Evolutionary conservation across 352 stramenopile species (phyloP), one percentile per base, ranked within the genome.

Genomic region (Chrysophaeum taylorii): DNA sequence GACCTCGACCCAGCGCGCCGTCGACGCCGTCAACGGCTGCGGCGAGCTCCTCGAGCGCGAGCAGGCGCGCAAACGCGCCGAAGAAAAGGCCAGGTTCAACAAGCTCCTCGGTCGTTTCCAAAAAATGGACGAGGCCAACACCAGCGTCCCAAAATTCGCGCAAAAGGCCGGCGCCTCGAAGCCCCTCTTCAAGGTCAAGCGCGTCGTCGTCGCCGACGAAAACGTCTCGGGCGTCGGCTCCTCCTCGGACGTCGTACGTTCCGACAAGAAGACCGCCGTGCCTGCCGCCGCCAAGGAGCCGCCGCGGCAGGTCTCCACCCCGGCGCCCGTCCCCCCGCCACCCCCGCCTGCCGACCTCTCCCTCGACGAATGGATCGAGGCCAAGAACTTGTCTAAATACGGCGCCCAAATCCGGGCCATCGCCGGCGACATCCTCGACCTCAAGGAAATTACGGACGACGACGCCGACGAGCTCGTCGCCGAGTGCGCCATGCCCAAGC

Each of bases 51-150:
- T 66, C 33, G 57, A 66, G 57, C 31, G n/a, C 12, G 14, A 23
- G 12, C 27, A 43, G 9, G 33, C 35, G 9, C 5, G 5, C 12
- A 66, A 66, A 36, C 15, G 31, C 14, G 35, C 57, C 2, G 31
- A 66, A 36, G 57, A 66, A 36, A 66, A 66, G 57, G 57, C 57
- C 12, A 31, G 57, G 12, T 66, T 66, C 57, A 66, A 66, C 57
- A 66, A 66, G 57, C 36, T 66, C 12, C 36, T 66, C 12, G 57
- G 57, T 2, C 31, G 35, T 2, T 66, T 66, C 57, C 57, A 66
- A 36, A 27, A 27, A 2, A 66, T 66, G 57, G 57, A 66, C 57
- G 57, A 66, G 57, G n/a, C n/a, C n/a, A n/a, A n/a, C n/a, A n/a
- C n/a, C n/a, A n/a, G n/a, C n/a, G n/a, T n/a, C n/a, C 35, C 57